A percentile compares a stretch with the other conserved stretches of the same genome.
phyloP scores from a whole-genome alignment of 768 basidiomycete species.

The Nevesoporus exiguus region DNA sequence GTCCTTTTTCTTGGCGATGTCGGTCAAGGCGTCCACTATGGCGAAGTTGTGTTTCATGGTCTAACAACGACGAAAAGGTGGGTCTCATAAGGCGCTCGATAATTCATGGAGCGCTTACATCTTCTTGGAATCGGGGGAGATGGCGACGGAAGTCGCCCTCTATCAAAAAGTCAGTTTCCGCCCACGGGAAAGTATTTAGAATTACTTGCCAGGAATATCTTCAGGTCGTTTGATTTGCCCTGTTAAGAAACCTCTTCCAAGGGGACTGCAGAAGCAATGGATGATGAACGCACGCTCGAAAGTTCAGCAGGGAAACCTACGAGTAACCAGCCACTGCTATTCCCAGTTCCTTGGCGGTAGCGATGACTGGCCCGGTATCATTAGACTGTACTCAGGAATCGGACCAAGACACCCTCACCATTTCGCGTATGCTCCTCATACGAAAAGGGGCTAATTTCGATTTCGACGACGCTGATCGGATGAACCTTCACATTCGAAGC shows the following conservation, averaged over 20 bases:
- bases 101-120: constrained; percentile 14
- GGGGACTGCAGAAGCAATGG: constrained; percentile 36
- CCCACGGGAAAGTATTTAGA: too few relatives aligned
- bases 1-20: constrained; percentile 40
- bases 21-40: constrained; percentile 41
- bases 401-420: constrained; percentile 19
- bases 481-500: constrained; percentile 37
- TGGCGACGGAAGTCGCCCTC: constrained; percentile 40
- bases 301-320: constrained; percentile 25
- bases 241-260: constrained; percentile 52
- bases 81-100: background rate
- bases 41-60: constrained; percentile 37
- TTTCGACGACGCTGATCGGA: constrained; percentile 59
- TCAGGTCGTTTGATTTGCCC: constrained; percentile 42
- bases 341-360: constrained; percentile 51
- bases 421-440: constrained; percentile 51
- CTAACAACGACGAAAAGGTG: background rate
- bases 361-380: constrained; percentile 37
- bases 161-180: background rate
- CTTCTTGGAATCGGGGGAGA: constrained; percentile 44
- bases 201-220: constrained; percentile 32
- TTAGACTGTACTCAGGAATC: background rate
- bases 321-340: constrained; percentile 61
- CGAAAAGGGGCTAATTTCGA: constrained; percentile 63
- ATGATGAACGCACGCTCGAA: too few relatives aligned